These are phyloP conservation scores for Aurantiochytrium sp. DNA, from an alignment of 108 stramenopile genomes.

Conservation along the genomic window DNA sequence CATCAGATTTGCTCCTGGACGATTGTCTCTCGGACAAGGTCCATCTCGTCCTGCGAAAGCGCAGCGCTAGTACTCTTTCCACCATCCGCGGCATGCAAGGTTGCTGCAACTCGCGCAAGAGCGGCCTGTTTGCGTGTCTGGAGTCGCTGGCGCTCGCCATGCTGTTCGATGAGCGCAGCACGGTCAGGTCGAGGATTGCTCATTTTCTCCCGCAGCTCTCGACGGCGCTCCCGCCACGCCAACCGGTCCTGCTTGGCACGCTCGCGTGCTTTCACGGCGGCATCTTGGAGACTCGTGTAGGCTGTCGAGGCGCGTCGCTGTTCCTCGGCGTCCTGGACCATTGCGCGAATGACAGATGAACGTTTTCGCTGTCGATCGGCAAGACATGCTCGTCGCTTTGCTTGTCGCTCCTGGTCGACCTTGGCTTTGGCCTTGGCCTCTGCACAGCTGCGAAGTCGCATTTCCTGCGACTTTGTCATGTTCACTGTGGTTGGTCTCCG, in stretches of 20 bases:
- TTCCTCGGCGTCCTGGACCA: not conserved
- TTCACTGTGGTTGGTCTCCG: not conserved
- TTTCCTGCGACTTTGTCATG: not conserved
- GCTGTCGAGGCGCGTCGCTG: not conserved
- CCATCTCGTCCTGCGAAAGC: not conserved
- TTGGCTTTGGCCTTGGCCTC: not conserved
- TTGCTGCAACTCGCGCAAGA: not conserved
- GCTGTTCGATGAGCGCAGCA: not conserved
- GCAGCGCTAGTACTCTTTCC: not conserved
- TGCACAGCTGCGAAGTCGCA: not conserved
- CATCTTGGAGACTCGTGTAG: not conserved
- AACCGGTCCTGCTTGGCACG: not conserved
- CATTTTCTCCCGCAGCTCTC: not conserved
- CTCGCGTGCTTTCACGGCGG: not conserved
- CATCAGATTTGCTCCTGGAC: not conserved
- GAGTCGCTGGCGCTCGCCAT: not conserved
- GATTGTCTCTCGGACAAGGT: not conserved
- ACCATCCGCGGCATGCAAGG: not conserved
- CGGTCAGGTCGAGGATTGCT: not conserved
- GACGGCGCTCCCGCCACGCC: not conserved
- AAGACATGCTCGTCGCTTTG: not conserved
- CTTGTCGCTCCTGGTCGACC: not conserved
- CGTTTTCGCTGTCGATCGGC: not conserved
- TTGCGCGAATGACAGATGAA: not conserved
- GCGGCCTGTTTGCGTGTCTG: not conserved